Evolutionary conservation across 2,329 filamentous ascomycete genomes (phyloP).

Genomic region (Arthroderma uncinatum): DNA sequence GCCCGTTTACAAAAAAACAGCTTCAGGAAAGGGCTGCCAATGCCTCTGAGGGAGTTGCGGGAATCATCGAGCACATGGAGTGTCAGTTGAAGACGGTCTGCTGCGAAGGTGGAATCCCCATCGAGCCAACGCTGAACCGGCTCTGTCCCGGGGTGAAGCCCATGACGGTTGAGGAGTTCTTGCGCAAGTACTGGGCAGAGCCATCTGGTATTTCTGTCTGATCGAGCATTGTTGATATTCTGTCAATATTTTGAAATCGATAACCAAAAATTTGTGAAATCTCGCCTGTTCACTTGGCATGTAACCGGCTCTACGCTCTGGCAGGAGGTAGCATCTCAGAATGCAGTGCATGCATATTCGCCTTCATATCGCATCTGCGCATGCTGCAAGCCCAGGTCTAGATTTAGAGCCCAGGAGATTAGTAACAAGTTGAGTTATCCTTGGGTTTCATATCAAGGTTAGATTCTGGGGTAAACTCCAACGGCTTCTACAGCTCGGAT

Average conservation of each 20-base stretch:
- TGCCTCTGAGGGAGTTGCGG: not conserved
- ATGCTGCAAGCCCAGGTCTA: not conserved
- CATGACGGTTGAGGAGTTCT: slow-evolving; percentile 7
- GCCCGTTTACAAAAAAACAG: not conserved
- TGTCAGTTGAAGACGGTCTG: slow-evolving; percentile 5
- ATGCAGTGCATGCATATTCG: not conserved
- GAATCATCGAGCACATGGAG: slow-evolving; percentile 3
- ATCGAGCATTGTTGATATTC: not conserved
- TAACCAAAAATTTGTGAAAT: no score
- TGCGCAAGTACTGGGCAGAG: slow-evolving; percentile 10
- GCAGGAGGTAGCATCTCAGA: not conserved
- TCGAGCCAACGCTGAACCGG: slow-evolving; percentile 8
- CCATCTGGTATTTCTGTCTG: not conserved
- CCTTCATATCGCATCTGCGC: not conserved
- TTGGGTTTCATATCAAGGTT: not conserved
- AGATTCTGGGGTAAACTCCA: not conserved
- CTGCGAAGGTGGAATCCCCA: slow-evolving; percentile 3
- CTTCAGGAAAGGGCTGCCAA: not conserved
- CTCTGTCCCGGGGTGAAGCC: slow-evolving; percentile 11
- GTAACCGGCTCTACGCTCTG: not conserved
- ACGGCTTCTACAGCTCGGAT: not conserved
- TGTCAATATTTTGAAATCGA: not conserved
- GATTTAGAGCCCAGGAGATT: not conserved
- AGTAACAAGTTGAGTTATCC: not conserved
- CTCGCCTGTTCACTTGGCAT: not conserved